These are phyloP conservation scores for Teratosphaeria viscida DNA, from an alignment of 2,329 filamentous ascomycete genomes.

Conservation along the genomic window DNA sequence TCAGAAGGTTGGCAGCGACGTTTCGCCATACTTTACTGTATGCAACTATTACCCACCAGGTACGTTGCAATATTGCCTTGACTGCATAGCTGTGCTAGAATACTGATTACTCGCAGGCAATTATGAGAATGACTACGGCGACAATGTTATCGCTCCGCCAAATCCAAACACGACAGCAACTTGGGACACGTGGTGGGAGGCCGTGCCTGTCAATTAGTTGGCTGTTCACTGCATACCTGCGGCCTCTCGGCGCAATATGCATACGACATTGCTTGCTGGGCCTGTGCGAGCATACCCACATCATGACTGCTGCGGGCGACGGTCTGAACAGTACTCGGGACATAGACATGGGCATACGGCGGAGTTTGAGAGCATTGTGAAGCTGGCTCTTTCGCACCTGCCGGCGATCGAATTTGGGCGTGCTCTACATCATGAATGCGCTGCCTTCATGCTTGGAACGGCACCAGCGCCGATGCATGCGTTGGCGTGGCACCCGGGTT, in stretches of 20 bases:
- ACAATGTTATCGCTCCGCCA: constrained; percentile 40
- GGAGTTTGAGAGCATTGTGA: too few relatives aligned
- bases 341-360: too few relatives aligned
- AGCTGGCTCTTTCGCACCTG: too few relatives aligned
- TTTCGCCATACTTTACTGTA: constrained; percentile 61
- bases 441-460: too few relatives aligned
- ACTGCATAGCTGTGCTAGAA: constrained; percentile 3
- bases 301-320: too few relatives aligned
- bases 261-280: too few relatives aligned
- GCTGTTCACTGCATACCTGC: neutral
- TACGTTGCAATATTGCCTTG: constrained; percentile 33
- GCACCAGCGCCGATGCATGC: too few relatives aligned
- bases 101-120: constrained; percentile 37
- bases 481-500: too few relatives aligned
- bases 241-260: neutral
- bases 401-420: too few relatives aligned
- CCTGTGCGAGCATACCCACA: too few relatives aligned
- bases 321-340: too few relatives aligned
- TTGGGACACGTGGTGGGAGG: neutral
- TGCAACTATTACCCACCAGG: constrained; percentile 77
- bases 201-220: neutral
- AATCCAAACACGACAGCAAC: constrained; percentile 11
- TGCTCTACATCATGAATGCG: too few relatives aligned
- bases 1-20: constrained; percentile 28
- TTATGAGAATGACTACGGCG: constrained; percentile 41